Evolutionary conservation across 768 basidiomycete species (phyloP).

Genomic region (Kondoa malvinella): DNA sequence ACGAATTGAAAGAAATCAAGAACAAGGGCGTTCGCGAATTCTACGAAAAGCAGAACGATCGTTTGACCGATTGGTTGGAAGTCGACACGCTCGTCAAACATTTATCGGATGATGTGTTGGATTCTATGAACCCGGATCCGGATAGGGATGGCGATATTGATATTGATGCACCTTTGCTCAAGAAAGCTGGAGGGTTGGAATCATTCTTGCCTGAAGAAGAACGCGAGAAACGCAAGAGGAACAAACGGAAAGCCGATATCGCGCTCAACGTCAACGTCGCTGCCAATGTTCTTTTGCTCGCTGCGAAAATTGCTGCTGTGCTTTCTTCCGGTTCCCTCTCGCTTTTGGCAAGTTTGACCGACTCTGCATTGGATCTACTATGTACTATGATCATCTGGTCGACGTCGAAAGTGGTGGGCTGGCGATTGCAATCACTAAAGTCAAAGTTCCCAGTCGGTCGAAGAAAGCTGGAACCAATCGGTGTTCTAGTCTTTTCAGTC

Average conservation of each 20-base stretch:
- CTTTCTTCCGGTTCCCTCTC: constrained; percentile 14
- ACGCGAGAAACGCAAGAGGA: constrained; percentile 7
- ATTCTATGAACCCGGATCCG: constrained; percentile 4
- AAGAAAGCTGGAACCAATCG: constrained; percentile 8
- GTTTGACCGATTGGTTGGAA: constrained; percentile 2
- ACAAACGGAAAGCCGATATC: constrained; percentile 9
- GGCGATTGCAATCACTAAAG: constrained; percentile 6
- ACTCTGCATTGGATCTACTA: constrained; percentile 13
- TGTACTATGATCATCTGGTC: constrained; percentile 16
- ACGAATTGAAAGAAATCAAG: not conserved
- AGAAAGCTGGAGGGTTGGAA: constrained; percentile 3
- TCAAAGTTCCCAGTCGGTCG: constrained; percentile 10
- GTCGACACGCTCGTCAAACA: not conserved
- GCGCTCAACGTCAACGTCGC: constrained; percentile 14
- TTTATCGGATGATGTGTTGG: not conserved
- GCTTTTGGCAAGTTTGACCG: constrained; percentile 10
- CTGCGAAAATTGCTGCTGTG: constrained; percentile 8
- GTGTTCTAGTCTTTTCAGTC: constrained; percentile 1
- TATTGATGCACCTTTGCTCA: constrained; percentile 8
- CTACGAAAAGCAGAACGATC: constrained; percentile 3
- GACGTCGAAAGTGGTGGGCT: constrained; percentile 10
- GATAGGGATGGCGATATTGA: constrained; percentile 12
- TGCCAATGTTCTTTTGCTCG: constrained; percentile 9
- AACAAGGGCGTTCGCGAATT: not conserved
- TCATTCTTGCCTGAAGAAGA: constrained; percentile 6